phyloP scores from a whole-genome alignment of 306 rosid genomes.

The Fragaria nilgerrensis region DNA sequence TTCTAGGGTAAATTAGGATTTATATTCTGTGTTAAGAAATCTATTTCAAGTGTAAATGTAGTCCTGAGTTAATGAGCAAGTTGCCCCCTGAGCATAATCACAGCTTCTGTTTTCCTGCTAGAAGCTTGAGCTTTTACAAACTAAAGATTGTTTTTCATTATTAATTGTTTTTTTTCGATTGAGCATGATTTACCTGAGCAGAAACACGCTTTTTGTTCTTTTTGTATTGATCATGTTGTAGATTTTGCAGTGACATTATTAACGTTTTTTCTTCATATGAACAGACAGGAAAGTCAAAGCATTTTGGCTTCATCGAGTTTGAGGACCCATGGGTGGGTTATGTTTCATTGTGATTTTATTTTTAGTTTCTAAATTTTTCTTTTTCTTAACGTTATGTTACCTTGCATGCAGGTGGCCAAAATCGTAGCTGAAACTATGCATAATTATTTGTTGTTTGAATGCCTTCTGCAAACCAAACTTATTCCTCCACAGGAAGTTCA shows the following conservation, averaged over 20 bases:
- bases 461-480: constrained; percentile 63
- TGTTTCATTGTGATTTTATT: too few species aligned
- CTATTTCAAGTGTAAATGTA: neutral
- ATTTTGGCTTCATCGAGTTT: too few species aligned
- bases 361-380: too few species aligned
- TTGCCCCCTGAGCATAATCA: neutral
- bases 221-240: too few species aligned
- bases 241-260: too few species aligned
- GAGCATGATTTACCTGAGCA: too few species aligned
- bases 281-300: too few species aligned
- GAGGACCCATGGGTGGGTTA: too few species aligned
- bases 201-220: too few species aligned
- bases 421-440: constrained; percentile 89
- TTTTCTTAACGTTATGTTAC: constrained; percentile 12
- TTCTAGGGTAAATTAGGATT: neutral
- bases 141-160: too few species aligned
- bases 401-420: constrained; percentile 70
- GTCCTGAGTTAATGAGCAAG: neutral
- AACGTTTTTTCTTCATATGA: too few species aligned
- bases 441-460: constrained; percentile 77
- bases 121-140: neutral
- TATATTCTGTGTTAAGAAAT: neutral
- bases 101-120: neutral
- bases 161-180: too few species aligned
- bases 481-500: constrained; percentile 76